Conservation (phyloP, 768 basidiomycete species). For the Lactifluus echinatus region DNA sequence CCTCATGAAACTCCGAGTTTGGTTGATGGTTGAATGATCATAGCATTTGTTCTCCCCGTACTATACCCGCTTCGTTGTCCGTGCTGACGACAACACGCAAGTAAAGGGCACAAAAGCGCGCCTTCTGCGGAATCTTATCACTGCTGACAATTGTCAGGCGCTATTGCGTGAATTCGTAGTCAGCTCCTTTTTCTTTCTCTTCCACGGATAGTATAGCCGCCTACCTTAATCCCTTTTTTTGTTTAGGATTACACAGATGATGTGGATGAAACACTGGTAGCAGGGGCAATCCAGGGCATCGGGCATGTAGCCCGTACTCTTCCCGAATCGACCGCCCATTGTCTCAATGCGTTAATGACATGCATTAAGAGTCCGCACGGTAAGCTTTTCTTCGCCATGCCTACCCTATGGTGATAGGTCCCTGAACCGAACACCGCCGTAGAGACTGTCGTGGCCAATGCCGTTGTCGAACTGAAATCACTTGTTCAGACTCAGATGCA, state of each 20-base stretch:
- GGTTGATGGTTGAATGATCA: background rate
- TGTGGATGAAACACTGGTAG: conserved; percentile 58
- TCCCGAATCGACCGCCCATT: conserved; percentile 61
- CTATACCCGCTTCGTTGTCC: conserved; percentile 60
- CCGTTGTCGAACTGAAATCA: conserved; percentile 78
- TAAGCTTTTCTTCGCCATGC: background rate
- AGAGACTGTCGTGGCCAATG: conserved; percentile 73
- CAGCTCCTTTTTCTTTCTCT: conserved; percentile 25
- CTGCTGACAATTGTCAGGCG: conserved; percentile 53
- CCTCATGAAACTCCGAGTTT: background rate
- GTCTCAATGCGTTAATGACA: conserved; percentile 63
- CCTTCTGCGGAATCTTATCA: conserved; percentile 59
- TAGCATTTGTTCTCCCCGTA: conserved; percentile 58
- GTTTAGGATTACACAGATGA: conserved; percentile 76
- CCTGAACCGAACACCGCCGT: background rate
- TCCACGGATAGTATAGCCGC: background rate
- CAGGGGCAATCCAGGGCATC: conserved; percentile 67
- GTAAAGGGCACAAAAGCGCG: conserved; percentile 72
- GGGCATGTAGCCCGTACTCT: conserved; percentile 64
- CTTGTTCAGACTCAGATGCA: conserved; percentile 65
- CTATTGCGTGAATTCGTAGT: conserved; percentile 84
- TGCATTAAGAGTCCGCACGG: conserved; percentile 77
- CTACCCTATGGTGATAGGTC: background rate
- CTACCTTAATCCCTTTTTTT: background rate
- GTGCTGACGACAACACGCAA: conserved; percentile 53